Conservation (phyloP, 352 stramenopile genomes). For the Globisporangium uncinulatum region DNA sequence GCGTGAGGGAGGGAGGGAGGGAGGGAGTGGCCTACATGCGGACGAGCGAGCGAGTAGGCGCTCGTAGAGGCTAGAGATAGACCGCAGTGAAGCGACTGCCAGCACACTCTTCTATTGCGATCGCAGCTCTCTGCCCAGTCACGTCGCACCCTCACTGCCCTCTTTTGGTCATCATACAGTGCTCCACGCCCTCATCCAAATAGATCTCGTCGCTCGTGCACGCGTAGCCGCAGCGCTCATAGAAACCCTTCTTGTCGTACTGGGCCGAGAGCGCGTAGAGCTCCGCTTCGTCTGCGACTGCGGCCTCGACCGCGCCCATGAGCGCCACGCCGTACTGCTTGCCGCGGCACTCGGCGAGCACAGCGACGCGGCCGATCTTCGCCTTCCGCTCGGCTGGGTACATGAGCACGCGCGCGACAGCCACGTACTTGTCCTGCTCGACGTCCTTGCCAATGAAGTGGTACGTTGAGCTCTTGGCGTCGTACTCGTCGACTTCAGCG, state of each 20-base stretch:
- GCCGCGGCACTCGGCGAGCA: conserved; percentile 48
- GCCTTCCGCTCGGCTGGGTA: conserved; percentile 23
- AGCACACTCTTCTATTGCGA: conserved; percentile 1
- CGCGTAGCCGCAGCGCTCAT: conserved; percentile 61
- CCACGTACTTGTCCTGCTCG: conserved; percentile 45
- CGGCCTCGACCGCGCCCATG: conserved; percentile 32
- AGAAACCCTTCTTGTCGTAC: conserved; percentile 53
- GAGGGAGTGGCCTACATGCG: too few relatives aligned
- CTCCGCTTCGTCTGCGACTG: conserved; percentile 24
- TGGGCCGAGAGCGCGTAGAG: conserved; percentile 41
- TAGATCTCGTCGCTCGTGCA: conserved; percentile 44
- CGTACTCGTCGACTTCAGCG: conserved; percentile 40
- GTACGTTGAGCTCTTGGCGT: conserved; percentile 33
- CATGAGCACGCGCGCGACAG: conserved; percentile 39
- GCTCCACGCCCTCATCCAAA: conserved; percentile 41
- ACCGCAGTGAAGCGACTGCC: too few relatives aligned
- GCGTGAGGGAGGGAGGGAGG: too few relatives aligned
- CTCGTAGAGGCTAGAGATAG: too few relatives aligned
- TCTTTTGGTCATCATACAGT: conserved; percentile 54
- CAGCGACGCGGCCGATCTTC: conserved; percentile 50
- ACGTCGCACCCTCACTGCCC: not conserved
- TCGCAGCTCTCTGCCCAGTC: not conserved
- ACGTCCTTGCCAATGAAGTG: conserved; percentile 54
- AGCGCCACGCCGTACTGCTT: conserved; percentile 42
- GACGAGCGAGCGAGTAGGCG: too few relatives aligned